Conservation (phyloP, 2,329 filamentous ascomycete species). For the Aspergillus sp. region DNA sequence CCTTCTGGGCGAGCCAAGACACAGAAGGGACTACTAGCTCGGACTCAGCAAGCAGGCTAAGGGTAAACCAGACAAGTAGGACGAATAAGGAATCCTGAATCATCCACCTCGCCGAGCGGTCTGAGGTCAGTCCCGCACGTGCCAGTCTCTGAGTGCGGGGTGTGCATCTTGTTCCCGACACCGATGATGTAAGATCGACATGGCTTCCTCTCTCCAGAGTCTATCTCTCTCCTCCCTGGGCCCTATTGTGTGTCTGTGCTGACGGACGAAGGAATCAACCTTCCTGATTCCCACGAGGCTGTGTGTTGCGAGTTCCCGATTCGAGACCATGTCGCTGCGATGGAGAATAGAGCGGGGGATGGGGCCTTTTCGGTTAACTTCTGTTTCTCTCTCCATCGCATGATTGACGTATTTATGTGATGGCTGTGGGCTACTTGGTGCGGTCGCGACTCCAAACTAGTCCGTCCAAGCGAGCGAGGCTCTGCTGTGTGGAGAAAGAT, state of each 20-base stretch:
- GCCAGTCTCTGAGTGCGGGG: not conserved
- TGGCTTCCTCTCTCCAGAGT: too few relatives aligned
- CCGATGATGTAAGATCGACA: not conserved
- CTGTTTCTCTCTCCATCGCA: too few relatives aligned
- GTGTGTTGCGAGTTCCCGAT: not conserved
- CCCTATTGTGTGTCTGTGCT: too few relatives aligned
- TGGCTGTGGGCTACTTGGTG: too few relatives aligned
- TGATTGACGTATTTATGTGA: too few relatives aligned
- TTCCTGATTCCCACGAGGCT: not conserved
- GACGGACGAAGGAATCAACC: too few relatives aligned
- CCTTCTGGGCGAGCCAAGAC: not conserved
- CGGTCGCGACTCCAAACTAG: not conserved
- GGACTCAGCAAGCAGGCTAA: not conserved
- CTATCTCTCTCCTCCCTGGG: too few relatives aligned
- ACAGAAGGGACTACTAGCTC: not conserved
- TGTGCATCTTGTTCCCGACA: not conserved
- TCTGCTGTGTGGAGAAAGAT: not conserved
- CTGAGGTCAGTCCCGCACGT: not conserved
- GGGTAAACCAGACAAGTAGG: too few relatives aligned
- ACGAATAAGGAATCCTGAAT: not conserved
- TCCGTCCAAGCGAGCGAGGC: not conserved
- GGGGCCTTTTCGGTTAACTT: not conserved
- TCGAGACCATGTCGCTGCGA: not conserved
- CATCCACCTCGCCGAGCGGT: not conserved
- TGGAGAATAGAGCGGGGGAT: not conserved